A percentile compares a stretch with the other conserved stretches of the same genome.
These are phyloP conservation scores for Vachellia collinsii DNA, from an alignment of 306 rosid species.

Conservation along the genomic window DNA sequence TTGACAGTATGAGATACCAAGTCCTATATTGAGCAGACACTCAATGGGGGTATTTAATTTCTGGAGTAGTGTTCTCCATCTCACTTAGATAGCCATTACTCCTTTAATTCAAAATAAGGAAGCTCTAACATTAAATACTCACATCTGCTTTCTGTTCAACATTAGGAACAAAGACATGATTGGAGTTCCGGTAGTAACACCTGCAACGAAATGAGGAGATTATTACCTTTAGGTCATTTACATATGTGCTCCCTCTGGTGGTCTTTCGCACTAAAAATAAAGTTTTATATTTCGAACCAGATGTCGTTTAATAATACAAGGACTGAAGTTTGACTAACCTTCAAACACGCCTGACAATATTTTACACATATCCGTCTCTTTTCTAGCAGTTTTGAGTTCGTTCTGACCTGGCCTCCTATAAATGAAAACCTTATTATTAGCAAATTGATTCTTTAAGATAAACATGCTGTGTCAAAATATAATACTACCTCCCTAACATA, in stretches of 20 bases:
- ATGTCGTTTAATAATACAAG: neutral
- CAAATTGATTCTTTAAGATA: slow-evolving; percentile 30
- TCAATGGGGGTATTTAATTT: too few relatives aligned
- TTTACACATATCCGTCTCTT: slow-evolving; percentile 88
- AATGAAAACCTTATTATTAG: slow-evolving; percentile 18
- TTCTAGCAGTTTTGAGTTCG: slow-evolving; percentile 89
- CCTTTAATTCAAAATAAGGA: neutral
- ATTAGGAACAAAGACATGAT: slow-evolving; percentile 88
- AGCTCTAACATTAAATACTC: slow-evolving; percentile 46
- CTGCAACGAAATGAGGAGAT: too few relatives aligned
- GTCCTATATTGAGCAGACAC: too few relatives aligned
- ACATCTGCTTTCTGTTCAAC: slow-evolving; percentile 89
- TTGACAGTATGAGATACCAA: too few relatives aligned
- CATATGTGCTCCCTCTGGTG: too few relatives aligned
- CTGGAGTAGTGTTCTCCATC: too few relatives aligned
- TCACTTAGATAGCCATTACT: too few relatives aligned
- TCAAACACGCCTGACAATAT: slow-evolving; percentile 84
- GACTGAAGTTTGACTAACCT: slow-evolving; percentile 50
- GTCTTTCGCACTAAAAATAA: too few relatives aligned
- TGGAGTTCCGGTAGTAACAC: slow-evolving; percentile 82
- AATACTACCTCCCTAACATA: too few relatives aligned
- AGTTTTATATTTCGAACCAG: too few relatives aligned
- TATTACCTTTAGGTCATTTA: too few relatives aligned
- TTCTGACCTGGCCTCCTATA: slow-evolving; percentile 98
- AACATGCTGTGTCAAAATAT: neutral